These are phyloP conservation scores for Bonia amplexicaulis DNA, from an alignment of 176 grass and related monocot species.

Conservation along the genomic window DNA sequence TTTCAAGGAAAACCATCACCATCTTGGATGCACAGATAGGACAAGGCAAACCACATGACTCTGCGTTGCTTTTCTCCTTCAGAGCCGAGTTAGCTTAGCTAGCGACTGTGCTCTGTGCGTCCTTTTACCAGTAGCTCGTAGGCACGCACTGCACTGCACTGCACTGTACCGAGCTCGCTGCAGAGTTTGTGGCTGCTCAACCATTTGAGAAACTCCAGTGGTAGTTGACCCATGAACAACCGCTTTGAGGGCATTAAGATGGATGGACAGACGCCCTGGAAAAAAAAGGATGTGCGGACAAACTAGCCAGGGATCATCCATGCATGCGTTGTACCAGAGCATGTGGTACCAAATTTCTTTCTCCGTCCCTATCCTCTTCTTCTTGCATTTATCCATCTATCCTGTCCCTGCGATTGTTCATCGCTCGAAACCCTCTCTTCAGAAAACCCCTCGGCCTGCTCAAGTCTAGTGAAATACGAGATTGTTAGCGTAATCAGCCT, in stretches of 20 bases:
- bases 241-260: not conserved
- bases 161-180: not conserved
- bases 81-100: not conserved
- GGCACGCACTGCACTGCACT: not conserved
- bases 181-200: not conserved
- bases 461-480: too few relatives aligned
- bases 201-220: not conserved
- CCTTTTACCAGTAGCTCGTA: not conserved
- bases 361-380: not conserved
- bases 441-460: too few relatives aligned
- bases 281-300: too few relatives aligned
- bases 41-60: constrained; percentile 10
- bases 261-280: too few relatives aligned
- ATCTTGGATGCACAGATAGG: not conserved
- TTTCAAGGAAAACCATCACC: not conserved
- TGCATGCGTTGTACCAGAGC: too few relatives aligned
- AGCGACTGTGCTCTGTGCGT: not conserved
- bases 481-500: too few relatives aligned
- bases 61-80: not conserved
- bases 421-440: not conserved
- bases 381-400: not conserved
- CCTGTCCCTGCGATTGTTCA: not conserved
- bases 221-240: constrained; percentile 18
- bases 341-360: not conserved
- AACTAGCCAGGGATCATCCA: too few relatives aligned